These are phyloP conservation scores for Arachnomyces sp. DNA, from an alignment of 2,329 filamentous ascomycete species.

Conservation along the genomic window DNA sequence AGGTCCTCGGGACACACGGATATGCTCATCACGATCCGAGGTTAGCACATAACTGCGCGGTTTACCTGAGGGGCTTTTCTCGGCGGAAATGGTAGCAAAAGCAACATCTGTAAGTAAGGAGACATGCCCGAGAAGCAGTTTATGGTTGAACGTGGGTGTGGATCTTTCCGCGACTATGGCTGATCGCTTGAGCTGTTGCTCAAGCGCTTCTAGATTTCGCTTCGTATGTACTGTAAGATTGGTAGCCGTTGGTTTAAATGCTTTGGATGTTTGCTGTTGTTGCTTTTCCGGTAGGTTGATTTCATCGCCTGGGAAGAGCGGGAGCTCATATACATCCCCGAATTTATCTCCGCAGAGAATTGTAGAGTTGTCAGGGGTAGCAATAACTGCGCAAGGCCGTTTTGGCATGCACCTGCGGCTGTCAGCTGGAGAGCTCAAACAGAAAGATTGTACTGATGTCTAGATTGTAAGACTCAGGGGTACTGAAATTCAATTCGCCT, in stretches of 20 bases:
- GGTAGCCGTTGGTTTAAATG: slow-evolving; percentile 48
- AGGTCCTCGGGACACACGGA: slow-evolving; percentile 73
- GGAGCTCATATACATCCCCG: slow-evolving; percentile 87
- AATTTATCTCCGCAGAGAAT: slow-evolving; percentile 91
- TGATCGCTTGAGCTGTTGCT: slow-evolving; percentile 46
- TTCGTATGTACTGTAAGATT: slow-evolving; percentile 55
- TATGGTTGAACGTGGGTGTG: slow-evolving; percentile 59
- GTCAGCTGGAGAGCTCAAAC: slow-evolving; percentile 18
- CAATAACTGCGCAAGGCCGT: slow-evolving; percentile 66
- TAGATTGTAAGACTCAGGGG: slow-evolving; percentile 1
- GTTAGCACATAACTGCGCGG: slow-evolving; percentile 57
- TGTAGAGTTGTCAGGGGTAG: slow-evolving; percentile 61
- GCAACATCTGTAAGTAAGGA: slow-evolving; percentile 80
- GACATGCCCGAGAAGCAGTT: slow-evolving; percentile 82
- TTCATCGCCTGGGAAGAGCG: slow-evolving; percentile 49
- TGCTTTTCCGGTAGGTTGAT: slow-evolving; percentile 27
- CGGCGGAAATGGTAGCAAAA: slow-evolving; percentile 42
- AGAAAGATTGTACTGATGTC: slow-evolving; percentile 8
- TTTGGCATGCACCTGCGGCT: slow-evolving; percentile 70
- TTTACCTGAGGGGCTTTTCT: slow-evolving; percentile 38
- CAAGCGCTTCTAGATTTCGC: slow-evolving; percentile 51
- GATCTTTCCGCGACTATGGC: slow-evolving; percentile 39
- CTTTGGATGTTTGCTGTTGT: slow-evolving; percentile 20
- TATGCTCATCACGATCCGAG: slow-evolving; percentile 70
- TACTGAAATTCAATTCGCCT: slow-evolving; percentile 16